Evolutionary conservation across 1,139 yeast species (phyloP).

Genomic region (Tardiomyces digboiensis): DNA sequence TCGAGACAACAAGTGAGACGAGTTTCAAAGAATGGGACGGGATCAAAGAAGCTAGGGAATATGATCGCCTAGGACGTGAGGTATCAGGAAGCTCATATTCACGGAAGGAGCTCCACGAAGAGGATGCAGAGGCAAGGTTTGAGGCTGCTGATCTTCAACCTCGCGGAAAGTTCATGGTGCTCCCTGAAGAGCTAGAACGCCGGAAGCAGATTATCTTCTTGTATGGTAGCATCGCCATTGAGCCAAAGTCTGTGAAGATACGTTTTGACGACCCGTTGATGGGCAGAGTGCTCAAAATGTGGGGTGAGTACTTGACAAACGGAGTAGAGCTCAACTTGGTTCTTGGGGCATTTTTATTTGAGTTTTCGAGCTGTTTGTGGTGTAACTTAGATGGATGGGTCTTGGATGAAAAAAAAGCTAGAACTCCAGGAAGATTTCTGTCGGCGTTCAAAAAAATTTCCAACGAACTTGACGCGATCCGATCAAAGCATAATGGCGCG

Average conservation of each 20-base stretch:
- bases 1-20: background rate
- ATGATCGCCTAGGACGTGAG: background rate
- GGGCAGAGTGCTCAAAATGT: background rate
- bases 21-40: background rate
- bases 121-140: conserved; percentile 12
- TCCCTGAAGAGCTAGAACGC: conserved; percentile 8
- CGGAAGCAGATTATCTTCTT: background rate
- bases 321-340: background rate
- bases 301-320: background rate
- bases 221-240: background rate
- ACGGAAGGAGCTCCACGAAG: conserved; percentile 6
- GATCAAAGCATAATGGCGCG: background rate
- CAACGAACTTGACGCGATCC: background rate
- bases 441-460: background rate
- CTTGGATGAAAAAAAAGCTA: background rate
- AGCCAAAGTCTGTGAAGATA: background rate
- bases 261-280: background rate
- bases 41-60: background rate
- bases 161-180: conserved; percentile 1
- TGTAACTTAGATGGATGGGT: background rate
- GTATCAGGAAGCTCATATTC: background rate
- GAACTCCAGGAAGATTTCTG: background rate
- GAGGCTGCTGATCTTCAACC: conserved; percentile 10
- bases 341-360: background rate
- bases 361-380: background rate